These are phyloP conservation scores for Tagetes patula DNA, from an alignment of 129 eudicot genomes.

Conservation along the genomic window DNA sequence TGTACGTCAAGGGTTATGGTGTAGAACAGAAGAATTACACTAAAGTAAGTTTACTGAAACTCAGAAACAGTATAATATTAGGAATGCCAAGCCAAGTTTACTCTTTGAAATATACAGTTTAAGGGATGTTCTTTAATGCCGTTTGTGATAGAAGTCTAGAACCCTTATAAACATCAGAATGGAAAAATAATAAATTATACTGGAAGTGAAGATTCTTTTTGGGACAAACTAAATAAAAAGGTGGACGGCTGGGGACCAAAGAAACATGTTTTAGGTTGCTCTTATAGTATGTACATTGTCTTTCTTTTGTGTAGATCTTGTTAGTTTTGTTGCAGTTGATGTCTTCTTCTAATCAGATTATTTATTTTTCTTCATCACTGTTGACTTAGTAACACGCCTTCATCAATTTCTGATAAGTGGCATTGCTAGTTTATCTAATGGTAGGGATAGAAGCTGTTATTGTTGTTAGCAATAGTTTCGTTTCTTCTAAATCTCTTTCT, in stretches of 20 bases:
- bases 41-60: constrained; percentile 56
- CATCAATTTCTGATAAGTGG: neutral
- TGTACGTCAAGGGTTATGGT: constrained; percentile 93
- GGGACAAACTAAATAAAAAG: neutral
- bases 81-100: neutral
- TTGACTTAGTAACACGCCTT: constrained; percentile 3
- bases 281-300: neutral
- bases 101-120: neutral
- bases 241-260: neutral
- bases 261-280: constrained; percentile 14
- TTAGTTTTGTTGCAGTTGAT: constrained; percentile 1
- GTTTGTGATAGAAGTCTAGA: neutral
- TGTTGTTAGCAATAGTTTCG: constrained; percentile 6
- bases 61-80: constrained; percentile 3
- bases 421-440: constrained; percentile 11
- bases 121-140: neutral
- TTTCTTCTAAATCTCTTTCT: neutral
- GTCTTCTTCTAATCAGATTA: neutral
- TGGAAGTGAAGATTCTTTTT: neutral
- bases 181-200: neutral
- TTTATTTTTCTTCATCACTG: neutral
- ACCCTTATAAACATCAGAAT: neutral
- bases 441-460: constrained; percentile 11
- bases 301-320: neutral
- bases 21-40: constrained; percentile 91